These are phyloP conservation scores for Carallia brachiata DNA, from an alignment of 345 rosid genomes.

Conservation along the genomic window DNA sequence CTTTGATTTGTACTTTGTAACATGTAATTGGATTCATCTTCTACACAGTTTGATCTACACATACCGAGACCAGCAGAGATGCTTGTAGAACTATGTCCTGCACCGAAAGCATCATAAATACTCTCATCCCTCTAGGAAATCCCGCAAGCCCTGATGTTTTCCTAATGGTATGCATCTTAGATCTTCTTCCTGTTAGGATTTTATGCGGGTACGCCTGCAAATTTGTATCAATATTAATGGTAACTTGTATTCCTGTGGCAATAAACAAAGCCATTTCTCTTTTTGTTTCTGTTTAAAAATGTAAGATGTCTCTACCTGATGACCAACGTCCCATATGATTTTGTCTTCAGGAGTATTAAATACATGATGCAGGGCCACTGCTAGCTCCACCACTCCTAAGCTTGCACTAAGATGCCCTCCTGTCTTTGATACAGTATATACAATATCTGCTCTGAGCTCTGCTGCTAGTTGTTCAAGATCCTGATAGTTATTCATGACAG, in stretches of 20 bases:
- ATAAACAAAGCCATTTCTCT: neutral
- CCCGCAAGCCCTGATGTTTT: slow-evolving; percentile 73
- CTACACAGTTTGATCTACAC: neutral
- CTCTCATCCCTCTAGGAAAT: slow-evolving; percentile 77
- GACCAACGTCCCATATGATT: slow-evolving; percentile 81
- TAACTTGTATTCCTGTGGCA: neutral
- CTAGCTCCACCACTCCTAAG: slow-evolving; percentile 63
- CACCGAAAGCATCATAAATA: slow-evolving; percentile 62
- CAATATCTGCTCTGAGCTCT: slow-evolving; percentile 62
- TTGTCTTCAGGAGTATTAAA: slow-evolving; percentile 66
- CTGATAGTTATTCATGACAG: slow-evolving; percentile 22
- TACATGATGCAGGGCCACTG: slow-evolving; percentile 62
- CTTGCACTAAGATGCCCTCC: slow-evolving; percentile 74
- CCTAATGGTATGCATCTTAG: slow-evolving; percentile 64
- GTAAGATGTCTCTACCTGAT: slow-evolving; percentile 45
- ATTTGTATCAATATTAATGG: neutral
- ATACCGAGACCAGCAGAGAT: slow-evolving; percentile 80
- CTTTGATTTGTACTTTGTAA: neutral
- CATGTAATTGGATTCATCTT: neutral
- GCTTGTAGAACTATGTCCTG: slow-evolving; percentile 78
- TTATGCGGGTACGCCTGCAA: slow-evolving; percentile 70
- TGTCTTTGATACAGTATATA: slow-evolving; percentile 47
- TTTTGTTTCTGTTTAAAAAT: neutral
- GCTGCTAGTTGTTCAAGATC: slow-evolving; percentile 66
- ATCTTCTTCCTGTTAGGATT: slow-evolving; percentile 74